A percentile compares a stretch with the other conserved stretches of the same genome.
phyloP scores from a whole-genome alignment of 129 eudicot genomes.

The Tagetes patula region DNA sequence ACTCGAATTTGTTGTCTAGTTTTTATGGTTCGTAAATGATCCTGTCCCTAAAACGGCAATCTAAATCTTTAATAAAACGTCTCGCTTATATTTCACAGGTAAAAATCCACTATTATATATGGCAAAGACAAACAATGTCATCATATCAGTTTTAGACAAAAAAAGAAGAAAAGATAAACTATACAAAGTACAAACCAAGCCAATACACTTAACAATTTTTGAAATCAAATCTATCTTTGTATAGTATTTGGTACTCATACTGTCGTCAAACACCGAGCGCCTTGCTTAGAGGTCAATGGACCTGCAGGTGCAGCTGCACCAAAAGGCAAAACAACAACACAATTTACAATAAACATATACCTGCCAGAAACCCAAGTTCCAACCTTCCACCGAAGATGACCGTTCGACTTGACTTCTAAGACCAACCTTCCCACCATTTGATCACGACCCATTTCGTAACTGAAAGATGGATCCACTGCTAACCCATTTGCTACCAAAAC shows the following conservation, averaged over 20 bases:
- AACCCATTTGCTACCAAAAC: conserved; percentile 49
- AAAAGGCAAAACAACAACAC: conserved; percentile 60
- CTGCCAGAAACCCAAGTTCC: conserved; percentile 77
- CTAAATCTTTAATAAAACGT: too few relatives aligned
- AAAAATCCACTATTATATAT: conserved; percentile 16
- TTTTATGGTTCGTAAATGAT: too few relatives aligned
- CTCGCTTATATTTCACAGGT: not conserved
- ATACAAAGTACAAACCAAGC: conserved; percentile 18
- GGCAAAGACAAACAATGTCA: conserved; percentile 16
- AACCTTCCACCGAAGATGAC: conserved; percentile 72
- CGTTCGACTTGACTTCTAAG: conserved; percentile 54
- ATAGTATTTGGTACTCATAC: conserved; percentile 28
- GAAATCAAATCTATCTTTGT: conserved; percentile 21
- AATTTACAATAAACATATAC: conserved; percentile 62
- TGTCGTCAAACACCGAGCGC: conserved; percentile 61
- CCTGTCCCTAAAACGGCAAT: too few relatives aligned
- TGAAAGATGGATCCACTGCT: conserved; percentile 64
- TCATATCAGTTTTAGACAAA: conserved; percentile 8
- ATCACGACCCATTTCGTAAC: conserved; percentile 66
- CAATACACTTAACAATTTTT: conserved; percentile 1
- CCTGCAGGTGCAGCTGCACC: conserved; percentile 58
- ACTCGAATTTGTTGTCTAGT: too few relatives aligned
- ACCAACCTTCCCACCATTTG: conserved; percentile 52
- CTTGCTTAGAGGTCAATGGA: conserved; percentile 57
- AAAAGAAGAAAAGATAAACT: conserved; percentile 8